These are phyloP conservation scores for Tricholoma furcatifolium DNA, from an alignment of 768 basidiomycete genomes.

Conservation along the genomic window DNA sequence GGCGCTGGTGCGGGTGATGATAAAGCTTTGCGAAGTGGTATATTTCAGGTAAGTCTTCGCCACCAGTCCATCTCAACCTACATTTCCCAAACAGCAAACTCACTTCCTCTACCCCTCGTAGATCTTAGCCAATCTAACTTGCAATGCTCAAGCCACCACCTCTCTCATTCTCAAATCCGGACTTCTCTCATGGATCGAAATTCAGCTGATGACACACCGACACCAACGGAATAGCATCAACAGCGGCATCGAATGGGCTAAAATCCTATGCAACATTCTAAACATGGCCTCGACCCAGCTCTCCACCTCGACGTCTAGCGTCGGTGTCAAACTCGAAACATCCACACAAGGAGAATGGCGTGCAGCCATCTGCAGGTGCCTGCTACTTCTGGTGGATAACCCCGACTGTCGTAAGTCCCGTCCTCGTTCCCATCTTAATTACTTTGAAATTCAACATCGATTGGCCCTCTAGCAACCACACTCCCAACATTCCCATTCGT, in stretches of 20 bases:
- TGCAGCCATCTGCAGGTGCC: conserved; percentile 49
- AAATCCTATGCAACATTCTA: conserved; percentile 64
- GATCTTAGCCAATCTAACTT: conserved; percentile 76
- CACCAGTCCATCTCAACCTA: background rate
- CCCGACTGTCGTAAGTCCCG: conserved; percentile 25
- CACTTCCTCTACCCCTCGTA: conserved; percentile 26
- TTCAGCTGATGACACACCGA: conserved; percentile 46
- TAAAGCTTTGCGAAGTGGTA: conserved; percentile 45
- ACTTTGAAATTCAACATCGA: background rate
- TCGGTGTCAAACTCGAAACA: conserved; percentile 43
- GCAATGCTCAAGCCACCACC: conserved; percentile 63
- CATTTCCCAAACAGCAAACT: background rate
- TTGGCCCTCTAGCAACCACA: too few relatives aligned
- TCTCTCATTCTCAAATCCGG: conserved; percentile 72
- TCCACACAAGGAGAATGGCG: conserved; percentile 64
- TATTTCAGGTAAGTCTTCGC: conserved; percentile 62
- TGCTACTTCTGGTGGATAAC: conserved; percentile 38
- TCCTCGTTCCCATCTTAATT: background rate
- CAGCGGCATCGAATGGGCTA: conserved; percentile 60
- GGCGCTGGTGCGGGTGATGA: conserved; percentile 33
- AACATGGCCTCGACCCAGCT: conserved; percentile 38
- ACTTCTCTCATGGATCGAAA: conserved; percentile 80
- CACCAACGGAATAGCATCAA: conserved; percentile 20
- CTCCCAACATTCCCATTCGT: too few relatives aligned
- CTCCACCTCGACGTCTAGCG: too few relatives aligned